phyloP scores from a whole-genome alignment of 805 yeast genomes.

The Kodamaea laetipori region DNA sequence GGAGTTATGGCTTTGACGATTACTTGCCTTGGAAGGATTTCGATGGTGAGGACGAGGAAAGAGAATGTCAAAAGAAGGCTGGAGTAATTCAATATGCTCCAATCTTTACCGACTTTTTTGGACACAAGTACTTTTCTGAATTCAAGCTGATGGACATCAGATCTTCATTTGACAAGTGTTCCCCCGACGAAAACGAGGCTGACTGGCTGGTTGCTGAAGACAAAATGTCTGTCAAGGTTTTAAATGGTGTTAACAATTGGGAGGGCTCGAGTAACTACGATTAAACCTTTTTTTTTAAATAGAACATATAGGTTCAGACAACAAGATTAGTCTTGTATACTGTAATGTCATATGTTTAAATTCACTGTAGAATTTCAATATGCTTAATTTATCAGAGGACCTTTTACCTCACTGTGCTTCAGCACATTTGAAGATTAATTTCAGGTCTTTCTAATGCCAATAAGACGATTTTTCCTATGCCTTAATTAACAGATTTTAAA shows the following conservation, averaged over 20 bases:
- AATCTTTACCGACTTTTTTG: background rate
- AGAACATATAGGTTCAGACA: too few relatives aligned
- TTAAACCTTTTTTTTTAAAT: too few relatives aligned
- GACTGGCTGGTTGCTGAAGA: background rate
- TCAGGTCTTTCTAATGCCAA: too few relatives aligned
- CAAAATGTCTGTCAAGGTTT: background rate
- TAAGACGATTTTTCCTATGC: too few relatives aligned
- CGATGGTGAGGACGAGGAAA: background rate
- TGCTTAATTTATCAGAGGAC: too few relatives aligned
- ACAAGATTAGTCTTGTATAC: too few relatives aligned
- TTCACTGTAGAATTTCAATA: too few relatives aligned
- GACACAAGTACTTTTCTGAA: background rate
- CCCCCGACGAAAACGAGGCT: background rate
- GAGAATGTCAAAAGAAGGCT: background rate
- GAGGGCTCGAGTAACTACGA: too few relatives aligned
- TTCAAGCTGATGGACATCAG: background rate
- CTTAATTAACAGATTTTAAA: too few relatives aligned
- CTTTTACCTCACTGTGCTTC: too few relatives aligned
- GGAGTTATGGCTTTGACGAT: background rate
- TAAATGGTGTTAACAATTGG: background rate
- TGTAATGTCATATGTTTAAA: too few relatives aligned
- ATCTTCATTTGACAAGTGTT: background rate
- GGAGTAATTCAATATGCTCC: conserved; percentile 7
- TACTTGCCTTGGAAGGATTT: background rate
- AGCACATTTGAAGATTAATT: too few relatives aligned